A percentile compares a stretch with the other conserved stretches of the same genome.
Evolutionary conservation across 495 filamentous ascomycete species (phyloP).

Genomic region (Lentithecium fluviatile): DNA sequence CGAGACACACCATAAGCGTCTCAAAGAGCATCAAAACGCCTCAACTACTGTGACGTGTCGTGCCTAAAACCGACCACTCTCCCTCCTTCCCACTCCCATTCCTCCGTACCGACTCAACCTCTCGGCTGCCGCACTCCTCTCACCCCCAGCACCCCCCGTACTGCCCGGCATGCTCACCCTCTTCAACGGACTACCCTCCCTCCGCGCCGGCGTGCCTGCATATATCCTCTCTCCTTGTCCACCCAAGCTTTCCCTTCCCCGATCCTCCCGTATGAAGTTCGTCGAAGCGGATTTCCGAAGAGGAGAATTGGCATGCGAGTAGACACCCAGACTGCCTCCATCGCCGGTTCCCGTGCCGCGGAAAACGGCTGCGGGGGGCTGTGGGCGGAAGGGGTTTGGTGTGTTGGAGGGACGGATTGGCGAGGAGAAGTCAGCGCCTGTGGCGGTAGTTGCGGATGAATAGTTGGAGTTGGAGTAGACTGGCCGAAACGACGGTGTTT

Average conservation of each 20-base stretch:
- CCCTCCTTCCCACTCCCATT: slow-evolving; percentile 26
- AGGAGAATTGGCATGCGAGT: slow-evolving; percentile 28
- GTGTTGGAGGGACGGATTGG: slow-evolving; percentile 47
- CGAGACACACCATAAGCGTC: not conserved
- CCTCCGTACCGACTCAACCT: slow-evolving; percentile 19
- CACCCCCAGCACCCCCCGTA: not conserved
- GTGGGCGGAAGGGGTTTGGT: slow-evolving; percentile 55
- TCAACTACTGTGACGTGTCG: too few relatives aligned
- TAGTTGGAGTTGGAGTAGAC: slow-evolving; percentile 35
- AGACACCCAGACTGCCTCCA: slow-evolving; percentile 62
- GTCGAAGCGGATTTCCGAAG: slow-evolving; percentile 28
- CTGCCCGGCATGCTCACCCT: slow-evolving; percentile 32
- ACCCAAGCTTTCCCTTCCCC: slow-evolving; percentile 18
- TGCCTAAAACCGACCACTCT: slow-evolving; percentile 30
- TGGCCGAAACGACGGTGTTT: slow-evolving; percentile 32
- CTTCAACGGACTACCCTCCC: slow-evolving; percentile 37
- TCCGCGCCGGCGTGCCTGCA: not conserved
- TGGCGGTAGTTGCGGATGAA: slow-evolving; percentile 35
- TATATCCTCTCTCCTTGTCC: slow-evolving; percentile 13
- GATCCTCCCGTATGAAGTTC: slow-evolving; percentile 17
- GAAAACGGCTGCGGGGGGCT: slow-evolving; percentile 36
- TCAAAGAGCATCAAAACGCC: too few relatives aligned
- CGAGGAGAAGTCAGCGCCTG: slow-evolving; percentile 51
- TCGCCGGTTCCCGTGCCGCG: slow-evolving; percentile 50
- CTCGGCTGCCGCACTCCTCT: not conserved